phyloP scores from a whole-genome alignment of 768 basidiomycete species.

The Hebeloma cylindrosporum region DNA sequence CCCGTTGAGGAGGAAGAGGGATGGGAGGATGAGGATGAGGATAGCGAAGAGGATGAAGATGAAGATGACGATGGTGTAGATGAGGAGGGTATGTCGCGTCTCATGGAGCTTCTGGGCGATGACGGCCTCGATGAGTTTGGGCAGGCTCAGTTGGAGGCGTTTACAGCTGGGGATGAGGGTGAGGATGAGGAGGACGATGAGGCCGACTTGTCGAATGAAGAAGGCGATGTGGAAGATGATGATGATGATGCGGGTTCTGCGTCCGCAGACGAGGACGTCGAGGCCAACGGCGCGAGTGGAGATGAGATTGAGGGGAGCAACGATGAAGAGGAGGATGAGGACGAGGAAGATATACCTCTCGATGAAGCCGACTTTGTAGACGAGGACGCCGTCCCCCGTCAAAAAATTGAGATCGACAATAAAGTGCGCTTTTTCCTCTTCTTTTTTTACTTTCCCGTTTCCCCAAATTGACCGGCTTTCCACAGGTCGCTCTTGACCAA shows the following conservation, averaged over 20 bases:
- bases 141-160: conserved; percentile 49
- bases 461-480: not conserved
- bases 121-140: conserved; percentile 61
- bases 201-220: conserved; percentile 21
- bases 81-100: conserved; percentile 21
- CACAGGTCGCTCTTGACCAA: conserved; percentile 73
- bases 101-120: conserved; percentile 31
- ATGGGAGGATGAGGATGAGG: conserved; percentile 17
- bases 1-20: conserved; percentile 12
- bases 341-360: conserved; percentile 48
- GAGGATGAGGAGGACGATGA: conserved; percentile 19
- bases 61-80: conserved; percentile 20
- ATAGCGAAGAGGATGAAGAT: conserved; percentile 15
- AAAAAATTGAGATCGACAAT: conserved; percentile 85
- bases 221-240: conserved; percentile 32
- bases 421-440: conserved; percentile 44
- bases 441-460: not conserved
- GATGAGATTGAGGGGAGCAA: conserved; percentile 36
- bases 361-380: conserved; percentile 76
- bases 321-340: conserved; percentile 35
- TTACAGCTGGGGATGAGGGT: conserved; percentile 26
- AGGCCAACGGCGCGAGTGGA: conserved; percentile 31
- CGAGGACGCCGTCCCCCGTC: conserved; percentile 77
- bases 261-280: conserved; percentile 33
- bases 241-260: conserved; percentile 28